These are phyloP conservation scores for Podospora pseudoanserina DNA, from an alignment of 495 filamentous ascomycete species.

Conservation along the genomic window DNA sequence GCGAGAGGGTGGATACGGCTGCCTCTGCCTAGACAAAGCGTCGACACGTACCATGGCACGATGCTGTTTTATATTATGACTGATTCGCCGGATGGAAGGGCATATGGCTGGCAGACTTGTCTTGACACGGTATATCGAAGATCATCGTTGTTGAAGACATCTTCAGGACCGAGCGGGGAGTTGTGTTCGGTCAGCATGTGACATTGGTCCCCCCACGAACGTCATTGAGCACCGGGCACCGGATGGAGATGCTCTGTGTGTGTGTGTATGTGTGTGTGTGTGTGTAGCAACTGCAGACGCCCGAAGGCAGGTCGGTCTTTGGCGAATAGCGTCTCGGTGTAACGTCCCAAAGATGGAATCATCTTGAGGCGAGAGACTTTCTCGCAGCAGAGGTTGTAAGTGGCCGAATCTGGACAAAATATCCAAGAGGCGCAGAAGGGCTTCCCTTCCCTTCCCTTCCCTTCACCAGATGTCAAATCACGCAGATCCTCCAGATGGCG, in stretches of 20 bases:
- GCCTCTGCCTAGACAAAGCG: background rate
- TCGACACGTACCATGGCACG: conserved; percentile 2
- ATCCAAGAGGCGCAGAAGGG: conserved; percentile 11
- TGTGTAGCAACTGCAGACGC: background rate
- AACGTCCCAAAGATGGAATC: background rate
- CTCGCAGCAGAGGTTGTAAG: background rate
- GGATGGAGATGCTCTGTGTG: background rate
- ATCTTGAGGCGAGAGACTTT: too few species aligned
- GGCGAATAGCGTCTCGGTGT: background rate
- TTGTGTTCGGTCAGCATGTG: background rate
- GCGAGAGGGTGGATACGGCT: conserved; percentile 4
- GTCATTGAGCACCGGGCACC: background rate
- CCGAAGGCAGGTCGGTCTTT: background rate
- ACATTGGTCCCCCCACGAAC: background rate
- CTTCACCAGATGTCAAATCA: background rate
- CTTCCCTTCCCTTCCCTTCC: background rate
- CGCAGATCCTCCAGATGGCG: conserved; percentile 11
- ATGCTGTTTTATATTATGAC: conserved; percentile 1
- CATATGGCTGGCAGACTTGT: background rate
- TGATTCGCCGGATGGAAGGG: conserved; percentile 3
- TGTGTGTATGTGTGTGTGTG: background rate
- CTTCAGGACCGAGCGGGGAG: background rate
- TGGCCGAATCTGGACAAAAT: conserved; percentile 9
- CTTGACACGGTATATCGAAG: background rate
- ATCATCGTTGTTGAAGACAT: background rate